Percentiles rank a stretch among this genome's conserved stretches.
Conservation (phyloP, 1,284 basidiomycete genomes). For the Apiotrichum mycotoxinovorans region DNA sequence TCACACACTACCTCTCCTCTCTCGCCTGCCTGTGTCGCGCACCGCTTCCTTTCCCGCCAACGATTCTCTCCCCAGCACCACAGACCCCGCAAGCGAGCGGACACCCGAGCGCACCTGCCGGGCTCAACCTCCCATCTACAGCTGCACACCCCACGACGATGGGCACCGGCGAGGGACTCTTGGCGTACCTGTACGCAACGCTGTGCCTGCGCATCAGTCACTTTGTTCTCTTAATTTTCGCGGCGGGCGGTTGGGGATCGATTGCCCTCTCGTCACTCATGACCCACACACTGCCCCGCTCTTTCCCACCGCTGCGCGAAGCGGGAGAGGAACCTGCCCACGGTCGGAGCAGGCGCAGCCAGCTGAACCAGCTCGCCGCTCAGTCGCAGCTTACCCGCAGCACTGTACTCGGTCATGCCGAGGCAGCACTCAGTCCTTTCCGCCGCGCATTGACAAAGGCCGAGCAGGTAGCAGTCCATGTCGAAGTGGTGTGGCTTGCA, state of each 20-base stretch:
- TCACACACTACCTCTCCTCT: slow-evolving; percentile 38
- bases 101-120: slow-evolving; percentile 10
- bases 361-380: slow-evolving; percentile 58
- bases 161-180: slow-evolving; percentile 43
- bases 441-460: slow-evolving; percentile 71
- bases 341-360: slow-evolving; percentile 41
- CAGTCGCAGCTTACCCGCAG: slow-evolving; percentile 67
- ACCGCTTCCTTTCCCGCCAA: slow-evolving; percentile 40
- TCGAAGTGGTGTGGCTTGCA: slow-evolving; percentile 68
- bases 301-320: slow-evolving; percentile 41
- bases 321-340: neutral
- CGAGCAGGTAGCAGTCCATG: slow-evolving; percentile 67
- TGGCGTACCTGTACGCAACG: slow-evolving; percentile 44
- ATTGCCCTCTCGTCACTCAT: slow-evolving; percentile 71
- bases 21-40: slow-evolving; percentile 36
- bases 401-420: slow-evolving; percentile 61
- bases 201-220: slow-evolving; percentile 45
- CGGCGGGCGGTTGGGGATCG: slow-evolving; percentile 78
- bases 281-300: slow-evolving; percentile 57
- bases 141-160: slow-evolving; percentile 13
- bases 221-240: slow-evolving; percentile 66
- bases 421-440: slow-evolving; percentile 77
- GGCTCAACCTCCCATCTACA: slow-evolving; percentile 13
- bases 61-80: slow-evolving; percentile 36
- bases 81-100: slow-evolving; percentile 26